phyloP scores from a whole-genome alignment of 139 green algal genomes.

The Micractinium conductrix region DNA sequence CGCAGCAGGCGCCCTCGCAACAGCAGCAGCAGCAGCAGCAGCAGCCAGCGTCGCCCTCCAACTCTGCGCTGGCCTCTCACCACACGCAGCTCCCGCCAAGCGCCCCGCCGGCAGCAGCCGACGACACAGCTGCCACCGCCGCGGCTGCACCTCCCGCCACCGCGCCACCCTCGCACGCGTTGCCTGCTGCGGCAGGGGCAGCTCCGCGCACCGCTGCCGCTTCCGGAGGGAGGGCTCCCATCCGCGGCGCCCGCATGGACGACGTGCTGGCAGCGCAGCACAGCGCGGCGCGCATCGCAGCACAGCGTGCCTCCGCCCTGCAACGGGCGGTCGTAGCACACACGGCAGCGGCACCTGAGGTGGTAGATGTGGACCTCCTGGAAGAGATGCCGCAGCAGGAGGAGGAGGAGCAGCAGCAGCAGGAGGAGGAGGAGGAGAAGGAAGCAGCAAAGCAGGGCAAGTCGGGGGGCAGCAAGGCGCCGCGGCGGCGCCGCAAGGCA shows the following conservation, averaged over 20 bases:
- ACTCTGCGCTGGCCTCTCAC: slow-evolving; percentile 5
- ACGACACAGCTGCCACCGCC: slow-evolving; percentile 4
- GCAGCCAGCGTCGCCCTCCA: not conserved
- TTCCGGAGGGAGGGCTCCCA: not conserved
- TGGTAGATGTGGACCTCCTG: too few relatives aligned
- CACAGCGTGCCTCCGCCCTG: too few relatives aligned
- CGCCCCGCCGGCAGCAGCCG: not conserved
- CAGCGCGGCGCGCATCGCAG: too few relatives aligned
- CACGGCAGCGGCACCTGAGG: too few relatives aligned
- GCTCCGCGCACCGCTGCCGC: not conserved
- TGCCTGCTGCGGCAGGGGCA: too few relatives aligned
- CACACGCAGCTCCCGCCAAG: slow-evolving; percentile 16
- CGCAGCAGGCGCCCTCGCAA: too few relatives aligned
- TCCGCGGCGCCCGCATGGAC: not conserved
- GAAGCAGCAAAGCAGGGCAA: too few relatives aligned
- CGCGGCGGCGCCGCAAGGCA: too few relatives aligned
- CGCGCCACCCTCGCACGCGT: too few relatives aligned
- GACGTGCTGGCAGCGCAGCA: not conserved
- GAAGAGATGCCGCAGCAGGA: too few relatives aligned
- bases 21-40: not conserved
- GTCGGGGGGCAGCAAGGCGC: too few relatives aligned
- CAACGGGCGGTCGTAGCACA: too few relatives aligned
- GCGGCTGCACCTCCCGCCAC: not conserved
- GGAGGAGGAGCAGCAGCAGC: not conserved
- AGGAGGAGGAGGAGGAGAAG: not conserved